These are phyloP conservation scores for Carallia brachiata DNA, from an alignment of 345 rosid genomes.

Conservation along the genomic window DNA sequence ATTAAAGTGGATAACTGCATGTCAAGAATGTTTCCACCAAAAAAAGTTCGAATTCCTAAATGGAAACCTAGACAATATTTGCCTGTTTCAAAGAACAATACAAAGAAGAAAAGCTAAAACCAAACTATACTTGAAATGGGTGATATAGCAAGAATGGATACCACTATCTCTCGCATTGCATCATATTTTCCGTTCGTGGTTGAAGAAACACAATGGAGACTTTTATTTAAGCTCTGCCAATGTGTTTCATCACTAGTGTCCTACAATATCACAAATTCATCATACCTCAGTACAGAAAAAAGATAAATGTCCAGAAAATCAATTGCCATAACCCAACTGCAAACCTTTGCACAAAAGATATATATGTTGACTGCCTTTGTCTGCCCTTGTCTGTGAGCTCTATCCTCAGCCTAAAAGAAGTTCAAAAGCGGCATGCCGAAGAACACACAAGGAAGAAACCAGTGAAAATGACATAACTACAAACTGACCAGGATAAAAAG, in stretches of 20 bases:
- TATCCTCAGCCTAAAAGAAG: constrained; percentile 76
- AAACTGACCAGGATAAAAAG: background rate
- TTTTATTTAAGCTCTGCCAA: constrained; percentile 75
- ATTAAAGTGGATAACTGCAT: too few relatives aligned
- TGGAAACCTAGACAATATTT: background rate
- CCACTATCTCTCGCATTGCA: constrained; percentile 72
- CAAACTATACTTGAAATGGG: background rate
- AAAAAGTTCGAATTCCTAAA: too few relatives aligned
- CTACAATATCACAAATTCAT: constrained; percentile 36
- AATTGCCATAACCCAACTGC: constrained; percentile 8
- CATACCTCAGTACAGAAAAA: constrained; percentile 11
- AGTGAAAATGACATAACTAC: constrained; percentile 2
- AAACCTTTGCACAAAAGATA: constrained; percentile 85
- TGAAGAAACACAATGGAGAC: constrained; percentile 75
- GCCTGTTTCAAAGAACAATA: background rate
- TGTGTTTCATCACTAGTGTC: constrained; percentile 75
- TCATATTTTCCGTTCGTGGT: constrained; percentile 90
- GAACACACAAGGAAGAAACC: background rate
- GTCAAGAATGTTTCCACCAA: too few relatives aligned
- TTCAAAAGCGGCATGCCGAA: constrained; percentile 14
- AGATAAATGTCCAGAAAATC: constrained; percentile 12
- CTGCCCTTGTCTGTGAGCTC: constrained; percentile 95
- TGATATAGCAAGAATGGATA: constrained; percentile 23
- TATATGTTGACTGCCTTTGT: constrained; percentile 78
- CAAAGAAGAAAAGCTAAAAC: background rate